phyloP scores from a whole-genome alignment of 352 stramenopile genomes.

The Pythium vanterpoolii region DNA sequence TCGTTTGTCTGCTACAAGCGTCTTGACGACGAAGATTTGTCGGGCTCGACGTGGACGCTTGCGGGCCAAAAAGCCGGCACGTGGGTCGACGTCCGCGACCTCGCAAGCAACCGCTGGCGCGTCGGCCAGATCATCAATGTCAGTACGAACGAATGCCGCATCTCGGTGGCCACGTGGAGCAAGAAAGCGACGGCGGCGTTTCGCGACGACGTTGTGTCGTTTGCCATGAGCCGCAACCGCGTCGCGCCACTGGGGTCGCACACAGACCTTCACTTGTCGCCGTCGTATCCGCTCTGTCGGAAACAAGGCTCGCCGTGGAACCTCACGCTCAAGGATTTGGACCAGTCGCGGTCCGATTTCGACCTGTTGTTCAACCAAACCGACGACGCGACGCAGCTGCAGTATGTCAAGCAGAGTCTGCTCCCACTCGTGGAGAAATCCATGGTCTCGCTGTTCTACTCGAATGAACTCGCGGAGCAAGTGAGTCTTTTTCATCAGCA shows the following conservation, averaged over 20 bases:
- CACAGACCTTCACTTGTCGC: conserved; percentile 75
- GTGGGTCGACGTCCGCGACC: conserved; percentile 83
- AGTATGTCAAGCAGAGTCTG: conserved; percentile 52
- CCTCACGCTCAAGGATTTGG: conserved; percentile 58
- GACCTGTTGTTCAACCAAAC: conserved; percentile 62
- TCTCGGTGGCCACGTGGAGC: conserved; percentile 64
- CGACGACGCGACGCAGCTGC: conserved; percentile 5
- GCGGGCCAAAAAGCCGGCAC: conserved; percentile 56
- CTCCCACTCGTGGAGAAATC: conserved; percentile 76
- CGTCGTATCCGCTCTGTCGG: conserved; percentile 70
- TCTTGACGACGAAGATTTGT: conserved; percentile 58
- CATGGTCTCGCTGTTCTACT: conserved; percentile 61
- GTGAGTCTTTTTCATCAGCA: conserved; percentile 81
- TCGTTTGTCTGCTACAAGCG: conserved; percentile 75
- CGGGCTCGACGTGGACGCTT: conserved; percentile 70
- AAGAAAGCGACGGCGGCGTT: conserved; percentile 30
- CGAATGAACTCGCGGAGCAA: conserved; percentile 67
- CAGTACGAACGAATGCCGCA: conserved; percentile 58
- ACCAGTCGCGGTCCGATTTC: conserved; percentile 61
- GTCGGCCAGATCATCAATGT: conserved; percentile 73
- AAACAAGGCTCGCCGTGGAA: conserved; percentile 75
- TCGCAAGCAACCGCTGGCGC: conserved; percentile 72
- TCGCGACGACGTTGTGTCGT: conserved; percentile 70
- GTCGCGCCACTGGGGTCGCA: conserved; percentile 69
- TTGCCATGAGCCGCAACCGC: conserved; percentile 52